Percentiles rank a stretch among this genome's conserved stretches.
Conservation (phyloP, 441 rosid species). For the Jatropha podagrica region DNA sequence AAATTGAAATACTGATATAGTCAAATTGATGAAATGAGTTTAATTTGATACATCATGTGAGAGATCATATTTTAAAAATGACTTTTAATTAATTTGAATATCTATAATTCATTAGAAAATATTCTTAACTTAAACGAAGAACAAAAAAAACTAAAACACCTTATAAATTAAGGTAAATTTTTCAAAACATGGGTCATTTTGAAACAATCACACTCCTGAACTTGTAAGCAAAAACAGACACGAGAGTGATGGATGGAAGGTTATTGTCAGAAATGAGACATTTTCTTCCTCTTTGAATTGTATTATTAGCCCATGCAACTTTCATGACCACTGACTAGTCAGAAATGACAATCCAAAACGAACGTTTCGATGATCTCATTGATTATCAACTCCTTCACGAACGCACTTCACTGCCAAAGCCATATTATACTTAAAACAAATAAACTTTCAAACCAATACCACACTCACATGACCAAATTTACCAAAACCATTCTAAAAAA, state of each 20-base stretch:
- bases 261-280: not conserved
- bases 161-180: too few species aligned
- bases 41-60: too few species aligned
- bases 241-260: not conserved
- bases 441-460: not conserved
- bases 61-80: too few species aligned
- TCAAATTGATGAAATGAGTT: too few species aligned
- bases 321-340: constrained; percentile 4
- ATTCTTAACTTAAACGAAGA: too few species aligned
- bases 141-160: too few species aligned
- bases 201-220: too few species aligned
- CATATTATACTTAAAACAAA: not conserved
- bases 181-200: too few species aligned
- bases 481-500: not conserved
- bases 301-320: not conserved
- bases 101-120: too few species aligned
- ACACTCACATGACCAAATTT: not conserved
- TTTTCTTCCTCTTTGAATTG: not conserved
- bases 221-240: not conserved
- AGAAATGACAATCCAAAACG: not conserved
- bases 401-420: not conserved
- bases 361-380: not conserved
- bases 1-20: too few species aligned
- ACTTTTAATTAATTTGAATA: too few species aligned
- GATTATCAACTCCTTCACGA: not conserved